Base-by-base conservation (phyloP, 129 eudicot species). In the Kitagawia praeruptora region DNA sequence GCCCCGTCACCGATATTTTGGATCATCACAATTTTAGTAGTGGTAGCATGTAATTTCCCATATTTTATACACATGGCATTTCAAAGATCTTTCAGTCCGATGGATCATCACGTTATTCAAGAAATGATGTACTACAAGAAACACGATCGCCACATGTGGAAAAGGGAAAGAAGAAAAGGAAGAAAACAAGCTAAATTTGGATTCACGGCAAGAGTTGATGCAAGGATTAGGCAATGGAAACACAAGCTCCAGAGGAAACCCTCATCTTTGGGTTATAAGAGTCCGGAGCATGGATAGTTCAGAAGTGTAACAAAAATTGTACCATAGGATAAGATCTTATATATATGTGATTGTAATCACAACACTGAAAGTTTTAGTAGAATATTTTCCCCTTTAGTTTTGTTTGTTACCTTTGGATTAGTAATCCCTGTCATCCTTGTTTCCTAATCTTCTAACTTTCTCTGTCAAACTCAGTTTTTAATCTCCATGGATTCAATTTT, bases 201-300 rank as follows among this genome's bases (percentile, higher is more conserved):
- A 41, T 79, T 89, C 39, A 78, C 97, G 5, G 91, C 93, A 1
- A 80, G 97, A 84, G 97, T 91, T 40, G 97, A 91, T 79, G 93
- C 90, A 8, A 91, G 84, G 70, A 87, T 87, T 37, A 82, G 86
- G 67, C 79, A 84, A 2, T 66, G 87, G 58, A 89, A 82, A 76
- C 88, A 83, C 71, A 85, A 77, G 78, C 70, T 84, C 79, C 87
- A 87, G 11, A 80, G 80, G 75, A 89, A 82, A 79, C 70, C 78
- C 78, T 84, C 90, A 11, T 38, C 74, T 23, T 4, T 77, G 8
- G 54, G 19, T 44, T 13, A 0, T 0, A 19, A 11, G 37, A n/a
- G 47, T 42, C 47, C 53, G 13, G 28, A n/a, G 3, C 66, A 73
- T 74, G 56, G 21, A 41, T 67, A 67, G 77, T 74, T 47, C 76